Evolutionary conservation across 371 early-diverging fungal genomes (phyloP).

Genomic region (Syncephalastrum sp.): DNA sequence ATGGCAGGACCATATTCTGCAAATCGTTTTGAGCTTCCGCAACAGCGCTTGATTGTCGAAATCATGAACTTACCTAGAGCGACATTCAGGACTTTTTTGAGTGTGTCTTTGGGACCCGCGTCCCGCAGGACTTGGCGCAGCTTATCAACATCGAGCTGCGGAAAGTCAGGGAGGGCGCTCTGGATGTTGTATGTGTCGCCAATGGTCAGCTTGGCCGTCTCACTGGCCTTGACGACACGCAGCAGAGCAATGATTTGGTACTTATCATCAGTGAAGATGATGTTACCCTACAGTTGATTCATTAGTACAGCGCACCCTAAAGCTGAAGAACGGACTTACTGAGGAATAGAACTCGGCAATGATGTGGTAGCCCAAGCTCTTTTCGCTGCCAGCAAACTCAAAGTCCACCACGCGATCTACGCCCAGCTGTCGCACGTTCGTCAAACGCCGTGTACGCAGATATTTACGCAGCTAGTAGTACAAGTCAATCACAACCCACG

Average conservation of each 20-base stretch:
- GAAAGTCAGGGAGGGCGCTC: slow-evolving; percentile 56
- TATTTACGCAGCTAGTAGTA: slow-evolving; percentile 80
- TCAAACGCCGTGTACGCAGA: slow-evolving; percentile 80
- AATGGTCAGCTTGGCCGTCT: slow-evolving; percentile 72
- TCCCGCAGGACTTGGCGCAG: slow-evolving; percentile 51
- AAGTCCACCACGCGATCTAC: slow-evolving; percentile 93
- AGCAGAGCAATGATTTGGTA: slow-evolving; percentile 83
- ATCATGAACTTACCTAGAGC: slow-evolving; percentile 49
- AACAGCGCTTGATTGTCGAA: not conserved
- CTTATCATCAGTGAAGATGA: slow-evolving; percentile 91
- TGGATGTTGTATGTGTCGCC: slow-evolving; percentile 74
- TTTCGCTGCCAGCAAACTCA: slow-evolving; percentile 77
- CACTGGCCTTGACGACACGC: slow-evolving; percentile 84
- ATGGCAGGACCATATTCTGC: slow-evolving; percentile 86
- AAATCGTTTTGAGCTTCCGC: not conserved
- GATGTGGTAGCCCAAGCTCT: slow-evolving; percentile 79
- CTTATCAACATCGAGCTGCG: slow-evolving; percentile 56
- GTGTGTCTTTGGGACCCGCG: slow-evolving; percentile 70
- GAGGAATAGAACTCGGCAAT: slow-evolving; percentile 93
- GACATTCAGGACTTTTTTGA: slow-evolving; percentile 79
- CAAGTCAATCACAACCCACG: not conserved
- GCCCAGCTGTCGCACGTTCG: slow-evolving; percentile 83
- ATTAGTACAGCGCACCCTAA: not conserved
- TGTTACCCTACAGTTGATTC: slow-evolving; percentile 72
- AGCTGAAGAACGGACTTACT: slow-evolving; percentile 40